These are phyloP conservation scores for Boletus reticulatus DNA, from an alignment of 768 basidiomycete genomes.

Conservation along the genomic window DNA sequence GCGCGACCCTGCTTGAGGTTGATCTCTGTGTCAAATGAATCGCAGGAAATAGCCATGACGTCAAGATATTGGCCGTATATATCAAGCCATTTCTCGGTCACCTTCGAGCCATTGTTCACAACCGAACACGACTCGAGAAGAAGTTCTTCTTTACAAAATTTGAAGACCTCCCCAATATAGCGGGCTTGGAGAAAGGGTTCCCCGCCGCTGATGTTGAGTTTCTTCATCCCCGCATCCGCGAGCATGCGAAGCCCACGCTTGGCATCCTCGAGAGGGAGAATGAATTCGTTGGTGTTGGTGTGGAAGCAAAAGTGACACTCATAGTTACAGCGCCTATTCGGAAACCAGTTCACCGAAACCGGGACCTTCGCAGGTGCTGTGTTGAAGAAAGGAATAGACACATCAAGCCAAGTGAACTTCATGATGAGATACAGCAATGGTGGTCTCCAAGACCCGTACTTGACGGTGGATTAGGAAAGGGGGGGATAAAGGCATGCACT, in stretches of 20 bases:
- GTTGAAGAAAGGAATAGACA: slow-evolving; percentile 17
- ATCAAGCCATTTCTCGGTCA: slow-evolving; percentile 41
- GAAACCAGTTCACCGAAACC: slow-evolving; percentile 30
- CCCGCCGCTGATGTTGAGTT: slow-evolving; percentile 37
- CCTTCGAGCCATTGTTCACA: slow-evolving; percentile 39
- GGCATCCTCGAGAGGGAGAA: slow-evolving; percentile 37
- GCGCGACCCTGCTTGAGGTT: slow-evolving; percentile 34
- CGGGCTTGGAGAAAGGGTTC: slow-evolving; percentile 38
- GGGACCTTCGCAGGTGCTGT: slow-evolving; percentile 9
- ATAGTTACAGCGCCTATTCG: slow-evolving; percentile 33
- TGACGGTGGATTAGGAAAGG: no score
- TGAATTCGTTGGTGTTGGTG: slow-evolving; percentile 33
- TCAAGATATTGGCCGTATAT: slow-evolving; percentile 39
- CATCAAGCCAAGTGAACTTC: slow-evolving; percentile 16
- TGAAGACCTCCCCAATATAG: slow-evolving; percentile 40
- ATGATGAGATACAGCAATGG: background rate
- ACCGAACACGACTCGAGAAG: slow-evolving; percentile 34
- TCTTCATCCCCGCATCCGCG: slow-evolving; percentile 33
- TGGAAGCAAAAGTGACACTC: slow-evolving; percentile 42
- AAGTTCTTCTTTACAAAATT: slow-evolving; percentile 37
- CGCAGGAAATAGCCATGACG: slow-evolving; percentile 43
- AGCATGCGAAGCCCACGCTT: slow-evolving; percentile 35
- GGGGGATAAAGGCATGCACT: no score
- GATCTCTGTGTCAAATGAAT: slow-evolving; percentile 36
- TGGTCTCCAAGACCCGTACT: no score